Evolutionary conservation across 768 basidiomycete species (phyloP), one percentile per base, ranked within the genome.

Genomic region (Lyophyllum atratum): DNA sequence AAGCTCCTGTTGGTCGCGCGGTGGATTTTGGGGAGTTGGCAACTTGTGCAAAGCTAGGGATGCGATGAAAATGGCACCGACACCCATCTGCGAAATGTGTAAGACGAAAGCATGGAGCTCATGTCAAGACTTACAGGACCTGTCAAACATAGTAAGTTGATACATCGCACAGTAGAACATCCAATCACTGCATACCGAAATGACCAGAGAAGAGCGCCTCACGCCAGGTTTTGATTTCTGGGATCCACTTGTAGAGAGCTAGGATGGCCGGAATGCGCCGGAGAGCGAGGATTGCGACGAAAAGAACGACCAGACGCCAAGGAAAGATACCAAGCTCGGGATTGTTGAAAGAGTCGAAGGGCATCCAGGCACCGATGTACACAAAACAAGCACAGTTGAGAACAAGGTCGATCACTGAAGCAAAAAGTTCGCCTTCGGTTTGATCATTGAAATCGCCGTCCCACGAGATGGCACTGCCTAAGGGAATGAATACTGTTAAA

Each of bases 201-300:
- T 97, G 95, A 2, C 96, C 96, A 4, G 83, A 85, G 68, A 98
- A 97, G 4, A 94, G 60, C 0, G 96, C 95, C 72, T 98, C 93
- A 44, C 83, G 79, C 86, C 93, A 91, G 21, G 83, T 86, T 37
- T 72, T 70, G 62, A 98, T 91, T 70, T 98, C 95, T 0, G 95
- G 96, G 14, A 97, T 83, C 81, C 85, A 92, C 58, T 74, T 83
- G 65, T 95, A 95, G 2, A 97, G 75, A 3, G 85, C 64, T 52
- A 97, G 72, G 45, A 98, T 78, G 14, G 84, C 74, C 0, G 95
- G 95, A 25, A 98, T 86, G 12, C 96, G 82, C 24, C 97, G 85
- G 31, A 98, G 69, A 8, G 85, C 61, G 45, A 97, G 73, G 47
- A 97, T 86, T 2, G 75, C 73, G 37, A 94, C 64, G 63, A 87